A percentile compares a stretch with the other conserved stretches of the same genome.
phyloP scores from a whole-genome alignment of 129 eudicot genomes.

The Ambrosia artemisiifolia region DNA sequence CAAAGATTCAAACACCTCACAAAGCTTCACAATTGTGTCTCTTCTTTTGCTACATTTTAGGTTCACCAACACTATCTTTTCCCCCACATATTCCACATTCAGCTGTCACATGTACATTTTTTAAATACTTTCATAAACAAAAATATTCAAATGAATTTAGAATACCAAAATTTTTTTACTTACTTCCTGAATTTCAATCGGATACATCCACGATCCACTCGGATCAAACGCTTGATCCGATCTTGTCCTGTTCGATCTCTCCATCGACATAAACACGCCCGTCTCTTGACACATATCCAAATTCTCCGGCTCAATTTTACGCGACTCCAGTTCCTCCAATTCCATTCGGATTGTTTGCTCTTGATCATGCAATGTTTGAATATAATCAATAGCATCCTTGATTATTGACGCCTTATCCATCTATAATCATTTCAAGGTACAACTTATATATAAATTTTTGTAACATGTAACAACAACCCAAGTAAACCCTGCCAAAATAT shows the following conservation, averaged over 20 bases:
- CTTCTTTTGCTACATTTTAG: conserved; percentile 55
- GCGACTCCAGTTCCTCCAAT: conserved; percentile 48
- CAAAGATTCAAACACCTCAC: conserved; percentile 75
- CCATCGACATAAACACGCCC: not conserved
- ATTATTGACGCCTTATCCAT: conserved; percentile 94
- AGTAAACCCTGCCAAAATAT: no score
- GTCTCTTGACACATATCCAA: conserved; percentile 15
- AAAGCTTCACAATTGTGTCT: conserved; percentile 72
- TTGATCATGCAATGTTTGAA: conserved; percentile 58
- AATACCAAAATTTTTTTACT: conserved; percentile 3
- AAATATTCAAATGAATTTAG: not conserved
- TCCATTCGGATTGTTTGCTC: conserved; percentile 55
- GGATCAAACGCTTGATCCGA: conserved; percentile 28
- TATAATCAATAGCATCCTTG: conserved; percentile 77
- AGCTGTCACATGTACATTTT: conserved; percentile 34
- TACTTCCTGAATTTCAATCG: conserved; percentile 72
- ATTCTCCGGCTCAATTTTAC: conserved; percentile 13
- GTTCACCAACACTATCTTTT: conserved; percentile 62
- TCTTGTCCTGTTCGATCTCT: conserved; percentile 46
- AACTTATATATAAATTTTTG: no score
- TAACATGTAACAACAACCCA: no score
- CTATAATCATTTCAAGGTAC: conserved; percentile 17
- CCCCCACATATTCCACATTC: conserved; percentile 54
- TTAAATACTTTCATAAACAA: not conserved
- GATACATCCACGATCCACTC: conserved; percentile 22